Evolutionary conservation across 306 rosid species (phyloP), one percentile per base, ranked within the genome.

Genomic region (Cajanus cajan): DNA sequence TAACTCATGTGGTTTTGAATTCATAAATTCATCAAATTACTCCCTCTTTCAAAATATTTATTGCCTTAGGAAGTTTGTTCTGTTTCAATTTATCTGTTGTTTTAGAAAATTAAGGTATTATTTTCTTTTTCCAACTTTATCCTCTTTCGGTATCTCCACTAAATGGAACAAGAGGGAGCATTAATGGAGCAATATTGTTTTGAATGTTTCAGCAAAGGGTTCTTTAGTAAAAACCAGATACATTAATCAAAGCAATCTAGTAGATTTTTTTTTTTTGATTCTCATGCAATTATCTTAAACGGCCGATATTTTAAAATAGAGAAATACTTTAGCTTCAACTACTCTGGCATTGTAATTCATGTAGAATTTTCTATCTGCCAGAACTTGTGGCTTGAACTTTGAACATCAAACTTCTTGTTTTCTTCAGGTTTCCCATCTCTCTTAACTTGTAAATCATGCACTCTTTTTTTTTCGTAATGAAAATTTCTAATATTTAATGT

Each of bases 301-400:
- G 2, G 45, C 12, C 40, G 24, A 40, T 58, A 74, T 74, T 72
- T 71, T 44, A 18, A 59, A 44, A 28, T 33, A 18, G 47, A 15
- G 59, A 13, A 33, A 50, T 47, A 22, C 31, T 76, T 81, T 44
- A 55, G 51, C 45, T 71, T 67, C 64, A 81, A 62, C 57, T 68
- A 54, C 58, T 77, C 71, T 62, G 34, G 45, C 63, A 37, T 54
- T 72, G 74, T 62, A 66, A 77, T 63, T 65, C 34, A 39, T 58
- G 69, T 59, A 34, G 54, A 37, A 47, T 71, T 41, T 55, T 21
- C 43, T n/a, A 55, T 21, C 36, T 55, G 36, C 62, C 43, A 37
- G 39, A 44, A 43, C 21, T 36, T 50, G 77, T 55, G 55, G 80
- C 61, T 66, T 85, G 43, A 82, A 51, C 68, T 28, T 75, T 85